These are phyloP conservation scores for Tolypocladium cylindrosporum DNA, from an alignment of 2,329 filamentous ascomycete species.

Conservation along the genomic window DNA sequence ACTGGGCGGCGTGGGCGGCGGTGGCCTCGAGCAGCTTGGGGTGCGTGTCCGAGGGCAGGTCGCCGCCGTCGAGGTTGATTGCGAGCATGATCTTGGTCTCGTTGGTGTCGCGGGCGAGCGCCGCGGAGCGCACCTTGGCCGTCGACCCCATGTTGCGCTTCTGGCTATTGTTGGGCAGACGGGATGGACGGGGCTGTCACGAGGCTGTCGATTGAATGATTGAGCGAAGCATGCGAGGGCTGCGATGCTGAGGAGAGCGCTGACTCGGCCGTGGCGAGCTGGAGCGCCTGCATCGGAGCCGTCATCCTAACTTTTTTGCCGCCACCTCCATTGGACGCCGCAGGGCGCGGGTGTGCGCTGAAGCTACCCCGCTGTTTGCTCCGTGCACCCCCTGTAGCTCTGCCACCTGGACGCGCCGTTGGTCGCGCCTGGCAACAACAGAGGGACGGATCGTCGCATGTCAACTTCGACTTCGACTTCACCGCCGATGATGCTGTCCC, in stretches of 20 bases:
- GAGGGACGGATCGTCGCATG: background rate
- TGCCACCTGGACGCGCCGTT: background rate
- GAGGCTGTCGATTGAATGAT: background rate
- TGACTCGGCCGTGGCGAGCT: background rate
- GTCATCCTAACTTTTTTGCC: conserved; percentile 12
- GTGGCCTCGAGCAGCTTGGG: conserved; percentile 37
- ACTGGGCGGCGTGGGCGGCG: conserved; percentile 71
- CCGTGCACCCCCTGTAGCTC: background rate
- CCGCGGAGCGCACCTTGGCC: conserved; percentile 52
- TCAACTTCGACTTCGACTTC: background rate
- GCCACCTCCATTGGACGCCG: background rate
- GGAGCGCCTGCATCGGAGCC: conserved; percentile 17
- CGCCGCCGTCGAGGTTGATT: conserved; percentile 86
- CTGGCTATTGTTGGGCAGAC: background rate
- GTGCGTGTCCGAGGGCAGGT: conserved; percentile 57
- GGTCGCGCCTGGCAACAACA: background rate
- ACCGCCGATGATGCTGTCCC: background rate
- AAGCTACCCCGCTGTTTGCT: conserved; percentile 3
- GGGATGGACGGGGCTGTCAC: background rate
- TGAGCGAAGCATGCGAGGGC: background rate
- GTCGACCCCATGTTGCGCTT: conserved; percentile 14
- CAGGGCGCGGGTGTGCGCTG: background rate
- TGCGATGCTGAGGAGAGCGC: background rate
- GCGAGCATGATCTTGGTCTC: conserved; percentile 95
- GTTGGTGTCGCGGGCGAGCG: conserved; percentile 84